Base-by-base conservation (phyloP, 2,329 filamentous ascomycete genomes). In the Myriosclerotinia curreyana region DNA sequence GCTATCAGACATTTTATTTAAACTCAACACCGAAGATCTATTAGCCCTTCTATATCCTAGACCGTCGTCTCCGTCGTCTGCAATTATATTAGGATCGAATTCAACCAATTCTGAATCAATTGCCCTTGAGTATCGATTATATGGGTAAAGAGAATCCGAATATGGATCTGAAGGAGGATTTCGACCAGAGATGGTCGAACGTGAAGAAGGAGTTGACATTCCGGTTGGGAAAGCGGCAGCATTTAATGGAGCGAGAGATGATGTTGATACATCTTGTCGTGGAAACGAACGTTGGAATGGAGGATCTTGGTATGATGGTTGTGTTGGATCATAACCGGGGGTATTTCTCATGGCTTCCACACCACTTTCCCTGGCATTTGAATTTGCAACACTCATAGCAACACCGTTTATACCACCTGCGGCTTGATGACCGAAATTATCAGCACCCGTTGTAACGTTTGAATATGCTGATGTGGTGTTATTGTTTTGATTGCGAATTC, bases 1-100 rank as follows among this genome's bases (percentile, higher is more conserved):
- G 20, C 64, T 64, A 58, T 72, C 68, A 5, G 71, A 71, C 53
- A 69, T 52, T 25, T 72, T 66, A 20, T 68, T 68, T 42, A 74
- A 65, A 61, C 70, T 74, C 40, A 73, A 48, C 74, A 88, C 83
- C 1, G 44, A 88, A 86, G 68, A 80, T 82, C 66, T 83, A 81
- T 74, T 75, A 76, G 71, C 73, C 55, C 75, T 77, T 59, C 75
- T 78, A 70, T 83, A 87, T 5, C 83, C 81, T 60, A 95, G 82
- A 1, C 89, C 92, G 74, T 96, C 93, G 72, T 96, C 93, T 36
- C 91, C 92, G 73, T 97, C 93, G 74, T 96, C 93, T 28, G 84
- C 84, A 68, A 96, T 93, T 17, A 88, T 86, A 71, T 90, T 86
- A 3, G 92, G 92, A 74, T 96, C 73, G 51, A 74, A 72, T 17